These are phyloP conservation scores for Rhodotorula taiwanensis DNA, from an alignment of 768 basidiomycete genomes.

Conservation along the genomic window DNA sequence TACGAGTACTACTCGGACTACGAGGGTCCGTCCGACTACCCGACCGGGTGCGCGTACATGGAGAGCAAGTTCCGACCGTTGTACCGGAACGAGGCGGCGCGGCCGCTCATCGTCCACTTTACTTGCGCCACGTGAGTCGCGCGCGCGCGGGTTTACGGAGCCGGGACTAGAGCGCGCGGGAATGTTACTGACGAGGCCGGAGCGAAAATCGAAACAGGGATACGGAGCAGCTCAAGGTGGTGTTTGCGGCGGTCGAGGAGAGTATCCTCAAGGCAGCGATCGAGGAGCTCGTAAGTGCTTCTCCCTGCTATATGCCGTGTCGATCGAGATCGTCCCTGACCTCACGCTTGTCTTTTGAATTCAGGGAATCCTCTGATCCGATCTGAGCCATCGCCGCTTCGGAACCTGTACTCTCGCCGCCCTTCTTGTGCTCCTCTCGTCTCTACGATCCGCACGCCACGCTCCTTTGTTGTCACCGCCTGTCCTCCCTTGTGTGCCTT, in stretches of 20 bases:
- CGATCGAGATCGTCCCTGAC: too few species aligned
- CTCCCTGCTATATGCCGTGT: too few species aligned
- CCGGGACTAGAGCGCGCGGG: too few species aligned
- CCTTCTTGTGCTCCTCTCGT: too few species aligned
- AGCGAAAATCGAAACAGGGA: constrained; percentile 15
- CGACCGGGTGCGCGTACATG: constrained; percentile 75
- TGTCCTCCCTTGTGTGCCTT: too few species aligned
- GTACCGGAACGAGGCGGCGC: constrained; percentile 64
- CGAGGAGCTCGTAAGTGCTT: constrained; percentile 24
- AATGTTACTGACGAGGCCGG: neutral
- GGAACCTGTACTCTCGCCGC: too few species aligned
- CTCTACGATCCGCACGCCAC: too few species aligned
- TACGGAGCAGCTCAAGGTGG: constrained; percentile 43
- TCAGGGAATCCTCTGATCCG: constrained; percentile 2
- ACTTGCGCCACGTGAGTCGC: constrained; percentile 34
- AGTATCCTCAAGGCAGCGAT: constrained; percentile 40
- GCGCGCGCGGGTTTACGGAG: neutral
- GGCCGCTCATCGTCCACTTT: constrained; percentile 34
- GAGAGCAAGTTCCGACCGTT: constrained; percentile 75
- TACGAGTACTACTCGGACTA: constrained; percentile 87
- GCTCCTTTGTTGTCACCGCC: too few species aligned
- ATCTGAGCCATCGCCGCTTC: too few species aligned
- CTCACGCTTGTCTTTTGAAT: too few species aligned
- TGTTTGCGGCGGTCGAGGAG: constrained; percentile 43
- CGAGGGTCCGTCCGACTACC: constrained; percentile 71